Conservation (phyloP, 2,329 filamentous ascomycete species). For the Fusarium zealandicum region DNA sequence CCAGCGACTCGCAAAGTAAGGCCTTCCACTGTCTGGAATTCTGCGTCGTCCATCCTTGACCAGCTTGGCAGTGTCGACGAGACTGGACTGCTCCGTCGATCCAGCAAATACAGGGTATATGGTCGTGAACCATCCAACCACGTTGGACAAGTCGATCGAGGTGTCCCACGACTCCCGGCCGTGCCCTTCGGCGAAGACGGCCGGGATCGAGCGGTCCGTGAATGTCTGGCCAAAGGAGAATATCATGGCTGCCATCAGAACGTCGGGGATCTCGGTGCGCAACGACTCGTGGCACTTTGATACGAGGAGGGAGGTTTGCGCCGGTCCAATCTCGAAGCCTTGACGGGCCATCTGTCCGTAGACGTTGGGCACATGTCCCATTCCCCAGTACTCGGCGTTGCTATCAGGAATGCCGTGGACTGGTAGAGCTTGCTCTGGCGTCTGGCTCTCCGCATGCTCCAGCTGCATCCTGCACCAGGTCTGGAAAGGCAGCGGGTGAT, state of each 20-base stretch:
- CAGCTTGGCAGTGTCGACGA: conserved; percentile 27
- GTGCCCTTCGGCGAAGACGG: conserved; percentile 47
- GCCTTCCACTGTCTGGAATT: conserved; percentile 18
- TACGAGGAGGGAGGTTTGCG: conserved; percentile 28
- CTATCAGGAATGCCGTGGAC: conserved; percentile 22
- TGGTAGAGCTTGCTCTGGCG: conserved; percentile 38
- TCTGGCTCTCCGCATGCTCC: conserved; percentile 5
- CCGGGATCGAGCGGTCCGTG: conserved; percentile 37
- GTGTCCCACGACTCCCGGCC: conserved; percentile 45
- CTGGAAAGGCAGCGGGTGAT: conserved; percentile 44
- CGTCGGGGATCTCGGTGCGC: conserved; percentile 46
- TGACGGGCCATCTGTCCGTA: conserved; percentile 31
- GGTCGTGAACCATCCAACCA: conserved; percentile 51
- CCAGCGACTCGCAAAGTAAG: conserved; percentile 35
- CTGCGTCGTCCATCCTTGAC: conserved; percentile 31
- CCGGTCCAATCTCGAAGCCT: conserved; percentile 24
- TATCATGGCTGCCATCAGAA: conserved; percentile 44
- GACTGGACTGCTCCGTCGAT: not conserved
- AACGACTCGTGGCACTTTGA: conserved; percentile 36
- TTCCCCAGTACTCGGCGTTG: conserved; percentile 39
- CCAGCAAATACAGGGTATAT: conserved; percentile 42
- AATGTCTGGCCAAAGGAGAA: conserved; percentile 43
- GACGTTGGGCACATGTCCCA: conserved; percentile 25
- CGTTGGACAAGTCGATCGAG: conserved; percentile 42
- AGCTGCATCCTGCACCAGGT: conserved; percentile 49